Base-by-base conservation (phyloP, 805 yeast species). In the Kurtzmaniella cleridarum region DNA sequence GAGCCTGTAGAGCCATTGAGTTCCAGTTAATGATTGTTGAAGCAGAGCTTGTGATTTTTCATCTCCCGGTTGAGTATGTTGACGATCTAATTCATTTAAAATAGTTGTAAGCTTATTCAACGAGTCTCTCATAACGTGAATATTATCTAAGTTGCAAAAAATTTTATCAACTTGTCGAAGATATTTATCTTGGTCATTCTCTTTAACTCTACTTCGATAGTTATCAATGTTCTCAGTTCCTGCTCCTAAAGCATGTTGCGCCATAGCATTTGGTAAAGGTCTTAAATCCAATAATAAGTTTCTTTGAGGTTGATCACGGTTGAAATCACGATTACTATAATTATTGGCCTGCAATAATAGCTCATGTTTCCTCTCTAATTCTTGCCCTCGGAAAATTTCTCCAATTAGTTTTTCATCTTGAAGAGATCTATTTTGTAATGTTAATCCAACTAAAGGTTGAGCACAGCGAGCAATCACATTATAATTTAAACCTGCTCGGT, bases 161-260 rank as follows among this genome's bases (percentile, higher is more conserved):
- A 85, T 71, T 54, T 88, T 82, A 44, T 83, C 82, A 13, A 72
- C 75, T 26, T 71, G 72, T 26, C 57, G 49, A 13, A 9, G 23
- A 24, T 16, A 32, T 32, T 32, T 20, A 5, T 9, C n/a, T 15
- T 7, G 9, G 34, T 11, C 13, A n/a, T 32, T 9, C 17, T 17
- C 23, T 12, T n/a, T 13, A n/a, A 42, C 30, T 27, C 41, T 48
- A 1, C 66, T 71, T 36, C 79, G 73, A 62, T 93, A 91, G 54
- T 88, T 78, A 41, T 91, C 97, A 72, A 89, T 85, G 47, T 77
- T 83, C 55, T 93, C 98, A 0, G 96, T 84, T 1, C 98, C 98
- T n/a, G 97, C 98, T 10, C 98, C 98, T 12, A 93, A 63, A 0
- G 98, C 98, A 34, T 87, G 86, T 52, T 93, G 98, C 0, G 96